Percentiles rank a stretch among this genome's conserved stretches.
phyloP scores from a whole-genome alignment of 2,329 filamentous ascomycete species.

The Gaeumannomyces sp. region DNA sequence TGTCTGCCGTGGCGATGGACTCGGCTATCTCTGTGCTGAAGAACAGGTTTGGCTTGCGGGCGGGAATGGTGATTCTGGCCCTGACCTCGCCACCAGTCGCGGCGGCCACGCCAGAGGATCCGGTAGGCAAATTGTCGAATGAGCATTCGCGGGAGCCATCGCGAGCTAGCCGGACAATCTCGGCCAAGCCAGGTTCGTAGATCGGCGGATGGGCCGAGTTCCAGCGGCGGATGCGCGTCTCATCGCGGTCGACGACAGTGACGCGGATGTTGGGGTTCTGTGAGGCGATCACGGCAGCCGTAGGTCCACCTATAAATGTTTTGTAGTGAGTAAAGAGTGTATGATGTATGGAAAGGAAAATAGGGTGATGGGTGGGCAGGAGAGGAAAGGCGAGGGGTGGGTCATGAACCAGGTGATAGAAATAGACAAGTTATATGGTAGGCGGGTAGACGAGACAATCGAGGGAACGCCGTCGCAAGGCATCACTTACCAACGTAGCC shows the following conservation, averaged over 20 bases:
- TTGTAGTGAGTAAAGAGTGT: not conserved
- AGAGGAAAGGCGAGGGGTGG: too few relatives aligned
- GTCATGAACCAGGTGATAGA: too few relatives aligned
- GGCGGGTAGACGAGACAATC: not conserved
- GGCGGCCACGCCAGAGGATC: not conserved
- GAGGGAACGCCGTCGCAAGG: not conserved
- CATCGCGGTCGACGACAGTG: slow-evolving; percentile 68
- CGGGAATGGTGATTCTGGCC: slow-evolving; percentile 24
- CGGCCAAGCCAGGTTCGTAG: slow-evolving; percentile 64
- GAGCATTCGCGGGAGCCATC: slow-evolving; percentile 45
- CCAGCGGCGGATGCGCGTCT: slow-evolving; percentile 62
- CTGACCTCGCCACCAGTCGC: not conserved
- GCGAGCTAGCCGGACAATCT: slow-evolving; percentile 60
- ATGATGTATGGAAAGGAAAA: not conserved
- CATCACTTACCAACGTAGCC: slow-evolving; percentile 63
- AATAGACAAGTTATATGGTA: not conserved
- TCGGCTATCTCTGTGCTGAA: slow-evolving; percentile 63
- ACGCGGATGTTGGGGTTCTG: slow-evolving; percentile 66
- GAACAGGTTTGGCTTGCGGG: slow-evolving; percentile 59
- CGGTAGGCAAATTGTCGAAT: slow-evolving; percentile 30
- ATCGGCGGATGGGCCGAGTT: slow-evolving; percentile 68
- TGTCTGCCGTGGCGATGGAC: slow-evolving; percentile 60
- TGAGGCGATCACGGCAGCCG: slow-evolving; percentile 66
- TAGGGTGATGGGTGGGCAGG: not conserved
- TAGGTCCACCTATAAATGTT: slow-evolving; percentile 58